Conservation (phyloP, 2,329 filamentous ascomycete genomes). For the Nothophoma quercina region DNA sequence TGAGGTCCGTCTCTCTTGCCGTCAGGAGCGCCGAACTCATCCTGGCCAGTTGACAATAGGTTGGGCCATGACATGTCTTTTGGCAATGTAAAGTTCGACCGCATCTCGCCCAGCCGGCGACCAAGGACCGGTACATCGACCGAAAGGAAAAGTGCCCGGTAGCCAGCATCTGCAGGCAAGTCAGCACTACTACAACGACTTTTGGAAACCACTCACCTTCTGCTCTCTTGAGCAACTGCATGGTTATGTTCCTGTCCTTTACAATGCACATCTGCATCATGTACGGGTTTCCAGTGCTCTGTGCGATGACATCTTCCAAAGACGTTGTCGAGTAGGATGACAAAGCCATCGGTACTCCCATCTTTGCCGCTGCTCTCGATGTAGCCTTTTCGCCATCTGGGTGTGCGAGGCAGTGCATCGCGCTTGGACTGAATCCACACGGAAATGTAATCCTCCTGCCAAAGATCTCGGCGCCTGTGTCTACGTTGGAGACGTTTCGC, state of each 20-base stretch:
- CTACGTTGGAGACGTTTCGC: slow-evolving; percentile 39
- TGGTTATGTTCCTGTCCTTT: slow-evolving; percentile 55
- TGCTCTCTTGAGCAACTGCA: slow-evolving; percentile 53
- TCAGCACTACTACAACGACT: background rate
- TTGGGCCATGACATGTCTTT: slow-evolving; percentile 55
- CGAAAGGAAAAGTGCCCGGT: slow-evolving; percentile 63
- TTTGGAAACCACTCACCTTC: slow-evolving; percentile 48
- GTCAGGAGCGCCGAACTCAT: slow-evolving; percentile 29
- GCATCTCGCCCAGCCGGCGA: slow-evolving; percentile 61
- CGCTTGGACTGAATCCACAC: slow-evolving; percentile 61
- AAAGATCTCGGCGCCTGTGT: slow-evolving; percentile 26
- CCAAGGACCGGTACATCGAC: slow-evolving; percentile 64
- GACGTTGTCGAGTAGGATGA: slow-evolving; percentile 62
- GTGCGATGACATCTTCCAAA: slow-evolving; percentile 68
- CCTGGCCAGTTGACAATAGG: slow-evolving; percentile 39
- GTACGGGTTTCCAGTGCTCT: slow-evolving; percentile 52
- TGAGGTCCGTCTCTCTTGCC: slow-evolving; percentile 24
- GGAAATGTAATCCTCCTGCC: slow-evolving; percentile 49
- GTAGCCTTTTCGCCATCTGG: slow-evolving; percentile 68
- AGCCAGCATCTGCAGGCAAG: slow-evolving; percentile 34
- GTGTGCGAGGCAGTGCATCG: slow-evolving; percentile 72
- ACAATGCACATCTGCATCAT: slow-evolving; percentile 65
- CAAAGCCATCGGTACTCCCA: slow-evolving; percentile 69
- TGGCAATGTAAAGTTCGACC: slow-evolving; percentile 61
- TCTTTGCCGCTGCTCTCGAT: slow-evolving; percentile 64